Percentiles rank a stretch among this genome's conserved stretches.
Evolutionary conservation across 768 basidiomycete genomes (phyloP).

Genomic region (Amanita subjunquillea): DNA sequence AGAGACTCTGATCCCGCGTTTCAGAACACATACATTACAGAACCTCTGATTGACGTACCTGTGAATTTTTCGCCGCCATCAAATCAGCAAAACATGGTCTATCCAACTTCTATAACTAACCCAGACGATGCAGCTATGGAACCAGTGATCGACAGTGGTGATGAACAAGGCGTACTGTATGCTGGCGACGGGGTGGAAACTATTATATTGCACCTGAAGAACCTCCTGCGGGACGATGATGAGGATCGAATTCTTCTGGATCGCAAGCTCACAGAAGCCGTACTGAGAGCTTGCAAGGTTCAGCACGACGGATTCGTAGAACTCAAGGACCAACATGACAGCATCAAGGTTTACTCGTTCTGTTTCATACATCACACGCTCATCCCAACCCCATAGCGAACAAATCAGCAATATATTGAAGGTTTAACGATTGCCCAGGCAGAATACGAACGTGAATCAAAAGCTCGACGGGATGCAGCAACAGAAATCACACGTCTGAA

Average conservation of each 20-base stretch:
- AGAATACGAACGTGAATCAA: slow-evolving; percentile 89
- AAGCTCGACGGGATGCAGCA: slow-evolving; percentile 82
- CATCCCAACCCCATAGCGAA: slow-evolving; percentile 42
- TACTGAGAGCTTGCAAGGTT: slow-evolving; percentile 57
- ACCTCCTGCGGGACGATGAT: slow-evolving; percentile 47
- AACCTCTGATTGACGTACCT: background rate
- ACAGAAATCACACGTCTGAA: slow-evolving; percentile 82
- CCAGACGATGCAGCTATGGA: background rate
- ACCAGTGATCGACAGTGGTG: background rate
- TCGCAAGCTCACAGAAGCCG: slow-evolving; percentile 58
- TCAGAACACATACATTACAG: background rate
- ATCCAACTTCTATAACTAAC: background rate
- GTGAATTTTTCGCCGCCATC: background rate
- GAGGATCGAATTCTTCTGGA: slow-evolving; percentile 62
- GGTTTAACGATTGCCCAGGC: slow-evolving; percentile 88
- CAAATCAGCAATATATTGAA: slow-evolving; percentile 86
- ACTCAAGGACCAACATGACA: slow-evolving; percentile 72
- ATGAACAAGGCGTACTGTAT: slow-evolving; percentile 9
- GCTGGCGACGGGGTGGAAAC: slow-evolving; percentile 30
- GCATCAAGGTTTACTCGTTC: slow-evolving; percentile 57
- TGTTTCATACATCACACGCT: slow-evolving; percentile 1
- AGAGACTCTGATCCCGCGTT: background rate
- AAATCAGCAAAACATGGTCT: background rate
- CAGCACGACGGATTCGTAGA: slow-evolving; percentile 48
- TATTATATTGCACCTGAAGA: slow-evolving; percentile 43